phyloP scores from a whole-genome alignment of 2,329 filamentous ascomycete genomes.

The Penicillium sp. region DNA sequence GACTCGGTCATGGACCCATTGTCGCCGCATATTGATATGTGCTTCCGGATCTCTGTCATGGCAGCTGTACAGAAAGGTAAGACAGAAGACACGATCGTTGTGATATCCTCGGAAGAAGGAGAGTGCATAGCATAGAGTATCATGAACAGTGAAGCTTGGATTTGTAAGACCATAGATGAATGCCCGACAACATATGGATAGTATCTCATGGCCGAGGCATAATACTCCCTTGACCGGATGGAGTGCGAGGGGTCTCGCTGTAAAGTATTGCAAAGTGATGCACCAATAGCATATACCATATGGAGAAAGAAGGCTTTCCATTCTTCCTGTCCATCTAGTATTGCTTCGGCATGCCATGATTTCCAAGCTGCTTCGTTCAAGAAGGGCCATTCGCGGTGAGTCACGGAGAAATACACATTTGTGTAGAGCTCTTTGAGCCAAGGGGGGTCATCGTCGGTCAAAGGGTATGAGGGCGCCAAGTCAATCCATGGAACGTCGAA shows the following conservation, averaged over 20 bases:
- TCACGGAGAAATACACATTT: conserved; percentile 27
- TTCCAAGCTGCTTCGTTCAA: conserved; percentile 24
- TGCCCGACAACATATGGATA: conserved; percentile 28
- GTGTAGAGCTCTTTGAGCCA: conserved; percentile 27
- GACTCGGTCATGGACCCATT: conserved; percentile 8
- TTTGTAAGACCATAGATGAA: conserved; percentile 25
- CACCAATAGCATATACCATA: conserved; percentile 30
- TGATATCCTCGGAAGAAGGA: conserved; percentile 27
- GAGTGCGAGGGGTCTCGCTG: conserved; percentile 22
- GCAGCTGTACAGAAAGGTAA: conserved; percentile 28
- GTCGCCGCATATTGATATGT: conserved; percentile 10
- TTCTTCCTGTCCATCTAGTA: conserved; percentile 13
- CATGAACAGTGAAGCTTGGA: conserved; percentile 28
- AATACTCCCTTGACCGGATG: conserved; percentile 22
- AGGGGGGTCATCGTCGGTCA: conserved; percentile 10
- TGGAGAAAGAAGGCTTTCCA: conserved; percentile 27
- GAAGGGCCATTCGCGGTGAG: conserved; percentile 29
- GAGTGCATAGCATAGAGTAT: conserved; percentile 28
- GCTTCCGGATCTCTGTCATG: conserved; percentile 24
- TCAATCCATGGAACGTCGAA: conserved; percentile 19
- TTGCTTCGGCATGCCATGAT: conserved; percentile 20
- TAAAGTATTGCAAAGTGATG: conserved; percentile 23
- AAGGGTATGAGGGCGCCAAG: conserved; percentile 6
- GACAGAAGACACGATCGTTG: conserved; percentile 25
- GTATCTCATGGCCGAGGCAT: conserved; percentile 24